These are phyloP conservation scores for Eimeria maxima DNA, from an alignment of 169 alveolate species.

Conservation along the genomic window DNA sequence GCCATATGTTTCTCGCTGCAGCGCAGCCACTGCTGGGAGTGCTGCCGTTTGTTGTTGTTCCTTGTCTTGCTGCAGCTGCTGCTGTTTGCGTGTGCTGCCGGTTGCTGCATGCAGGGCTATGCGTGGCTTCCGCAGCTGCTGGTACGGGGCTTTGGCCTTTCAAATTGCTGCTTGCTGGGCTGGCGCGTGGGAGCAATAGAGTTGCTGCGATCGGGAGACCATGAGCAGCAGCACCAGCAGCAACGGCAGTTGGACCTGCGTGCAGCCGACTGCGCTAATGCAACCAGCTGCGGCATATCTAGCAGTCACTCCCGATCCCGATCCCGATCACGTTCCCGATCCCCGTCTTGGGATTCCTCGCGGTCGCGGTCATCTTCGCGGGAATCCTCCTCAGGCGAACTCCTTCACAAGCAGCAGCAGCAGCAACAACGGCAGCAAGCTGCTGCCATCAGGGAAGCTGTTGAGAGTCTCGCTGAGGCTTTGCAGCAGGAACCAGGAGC, in stretches of 20 bases:
- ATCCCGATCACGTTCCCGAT: conserved; percentile 27
- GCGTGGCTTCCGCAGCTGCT: conserved; percentile 59
- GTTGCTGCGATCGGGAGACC: neutral
- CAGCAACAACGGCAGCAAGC: conserved; percentile 5
- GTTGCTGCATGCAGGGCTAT: conserved; percentile 59
- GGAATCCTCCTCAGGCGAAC: neutral
- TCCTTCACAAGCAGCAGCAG: conserved; percentile 42
- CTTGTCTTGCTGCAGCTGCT: neutral
- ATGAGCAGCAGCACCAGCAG: conserved; percentile 25
- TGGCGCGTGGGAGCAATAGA: conserved; percentile 36
- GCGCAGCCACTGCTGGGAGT: neutral
- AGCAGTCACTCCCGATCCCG: neutral
- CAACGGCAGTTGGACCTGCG: neutral
- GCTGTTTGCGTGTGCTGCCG: neutral
- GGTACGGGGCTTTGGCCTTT: conserved; percentile 39
- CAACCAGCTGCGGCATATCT: neutral
- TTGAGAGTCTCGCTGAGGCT: conserved; percentile 1
- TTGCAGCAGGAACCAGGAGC: conserved; percentile 38
- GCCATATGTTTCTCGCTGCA: neutral
- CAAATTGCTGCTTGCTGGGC: conserved; percentile 46
- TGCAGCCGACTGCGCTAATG: neutral
- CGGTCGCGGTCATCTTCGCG: conserved; percentile 23
- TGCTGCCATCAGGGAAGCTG: conserved; percentile 32
- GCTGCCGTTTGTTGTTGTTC: neutral
- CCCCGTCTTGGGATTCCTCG: conserved; percentile 35